Base-by-base conservation (phyloP, 2,329 filamentous ascomycete species). In the Diaporthe helianthi region DNA sequence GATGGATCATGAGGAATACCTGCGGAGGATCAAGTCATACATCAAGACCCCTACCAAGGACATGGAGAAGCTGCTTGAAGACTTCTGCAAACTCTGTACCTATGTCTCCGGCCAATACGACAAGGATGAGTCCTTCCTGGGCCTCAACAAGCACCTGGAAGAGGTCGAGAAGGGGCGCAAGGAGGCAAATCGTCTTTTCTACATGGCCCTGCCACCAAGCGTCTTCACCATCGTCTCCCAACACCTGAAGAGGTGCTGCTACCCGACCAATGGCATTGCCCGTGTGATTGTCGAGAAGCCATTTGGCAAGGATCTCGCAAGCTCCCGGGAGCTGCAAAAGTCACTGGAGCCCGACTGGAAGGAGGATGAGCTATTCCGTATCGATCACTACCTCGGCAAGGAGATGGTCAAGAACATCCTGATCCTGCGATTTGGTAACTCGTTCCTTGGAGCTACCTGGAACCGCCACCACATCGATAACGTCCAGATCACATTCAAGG, bases 341-440 rank as follows among this genome's bases (percentile, higher is more conserved):
- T 97, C 96, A 9, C 89, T 99, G 73, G 93, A 95, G 79, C 96
- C 96, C 52, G 94, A 99, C 84, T 99, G 96, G 97, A 96, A 93
- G 78, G 97, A 99, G 83, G 95, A 98, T 66, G 96, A 99, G 84
- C 91, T 99, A 75, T 99, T 97, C 90, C 94, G 96, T 79, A 99
- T 99, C 78, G 96, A 99, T 81, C 96, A 99, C 85, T 99, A 99
- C 82, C 89, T 99, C 58, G 97, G 97, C 77, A 99, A 99, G 87
- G 96, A 99, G 84, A 99, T 99, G 96, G 96, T 99, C 77, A 99
- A 99, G 90, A 99, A 99, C 84, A 97, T 99, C 75, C 87, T 99
- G 74, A 98, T 99, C 76, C 89, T 99, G 74, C 90, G 97, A 79
- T 99, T 99, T 79, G 97, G 96, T 76, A 99, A 99, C 85, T 94